Evolutionary conservation across 192 early-diverging fungal species (phyloP).

Genomic region (Allomyces arbusculus): DNA sequence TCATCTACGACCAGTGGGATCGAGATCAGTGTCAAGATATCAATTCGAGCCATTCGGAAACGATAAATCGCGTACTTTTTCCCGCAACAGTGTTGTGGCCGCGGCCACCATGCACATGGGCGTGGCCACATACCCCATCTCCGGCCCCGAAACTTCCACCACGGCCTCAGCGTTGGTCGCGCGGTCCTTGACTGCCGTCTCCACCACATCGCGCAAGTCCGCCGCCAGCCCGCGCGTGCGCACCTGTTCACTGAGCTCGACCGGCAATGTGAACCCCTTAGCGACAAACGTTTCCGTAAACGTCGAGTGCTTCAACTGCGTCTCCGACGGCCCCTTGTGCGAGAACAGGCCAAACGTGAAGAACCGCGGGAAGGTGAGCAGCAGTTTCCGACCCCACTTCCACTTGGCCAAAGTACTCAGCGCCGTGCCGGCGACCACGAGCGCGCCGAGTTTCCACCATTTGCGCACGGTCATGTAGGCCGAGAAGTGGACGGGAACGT

Average conservation of each 20-base stretch:
- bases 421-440: constrained; percentile 17
- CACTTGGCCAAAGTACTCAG: constrained; percentile 26
- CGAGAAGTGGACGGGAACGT: constrained; percentile 33
- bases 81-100: constrained; percentile 9
- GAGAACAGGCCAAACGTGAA: constrained; percentile 38
- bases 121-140: constrained; percentile 19
- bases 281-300: constrained; percentile 32
- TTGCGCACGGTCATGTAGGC: constrained; percentile 33
- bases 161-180: constrained; percentile 8
- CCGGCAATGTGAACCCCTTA: constrained; percentile 15
- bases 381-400: constrained; percentile 26
- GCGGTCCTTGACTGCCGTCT: too few species aligned
- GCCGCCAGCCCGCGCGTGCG: too few species aligned
- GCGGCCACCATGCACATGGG: constrained; percentile 9
- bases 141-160: constrained; percentile 12
- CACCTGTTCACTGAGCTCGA: too few species aligned
- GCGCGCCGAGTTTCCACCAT: constrained; percentile 6
- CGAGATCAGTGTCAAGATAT: too few species aligned
- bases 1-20: too few species aligned
- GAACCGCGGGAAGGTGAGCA: constrained; percentile 32
- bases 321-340: constrained; percentile 24
- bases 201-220: too few species aligned
- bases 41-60: too few species aligned
- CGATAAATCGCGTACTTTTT: neutral
- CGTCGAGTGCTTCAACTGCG: constrained; percentile 28